A percentile compares a stretch with the other conserved stretches of the same genome.
phyloP scores from a whole-genome alignment of 805 yeast genomes.

The Metschnikowia gelsemii region DNA sequence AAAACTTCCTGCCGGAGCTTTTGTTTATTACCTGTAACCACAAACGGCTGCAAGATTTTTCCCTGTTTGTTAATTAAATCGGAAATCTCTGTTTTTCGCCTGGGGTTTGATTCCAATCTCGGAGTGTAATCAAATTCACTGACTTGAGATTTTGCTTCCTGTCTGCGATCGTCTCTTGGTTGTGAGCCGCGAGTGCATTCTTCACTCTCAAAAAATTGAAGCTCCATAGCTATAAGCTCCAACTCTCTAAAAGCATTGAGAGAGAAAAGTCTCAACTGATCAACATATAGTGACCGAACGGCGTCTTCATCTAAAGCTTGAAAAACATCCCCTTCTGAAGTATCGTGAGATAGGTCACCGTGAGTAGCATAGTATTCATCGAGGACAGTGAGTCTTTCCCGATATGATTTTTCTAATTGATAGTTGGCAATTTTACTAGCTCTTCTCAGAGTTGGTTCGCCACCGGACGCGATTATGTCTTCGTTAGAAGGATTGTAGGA shows the following conservation, averaged over 20 bases:
- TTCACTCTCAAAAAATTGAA: constrained; percentile 52
- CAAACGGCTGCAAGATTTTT: constrained; percentile 80
- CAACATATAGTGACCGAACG: constrained; percentile 53
- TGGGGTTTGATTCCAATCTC: constrained; percentile 54
- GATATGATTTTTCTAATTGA: constrained; percentile 57
- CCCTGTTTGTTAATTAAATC: constrained; percentile 66
- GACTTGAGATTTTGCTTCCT: constrained; percentile 4
- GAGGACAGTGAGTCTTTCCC: constrained; percentile 42
- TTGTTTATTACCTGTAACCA: constrained; percentile 56
- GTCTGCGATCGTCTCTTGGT: constrained; percentile 23
- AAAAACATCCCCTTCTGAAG: constrained; percentile 22
- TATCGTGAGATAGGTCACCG: constrained; percentile 8
- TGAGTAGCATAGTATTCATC: constrained; percentile 24
- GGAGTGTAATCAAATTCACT: constrained; percentile 58
- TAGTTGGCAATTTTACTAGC: constrained; percentile 71
- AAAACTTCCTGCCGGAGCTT: constrained; percentile 63
- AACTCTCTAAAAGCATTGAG: constrained; percentile 54
- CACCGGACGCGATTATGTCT: constrained; percentile 26
- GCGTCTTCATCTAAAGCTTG: constrained; percentile 60
- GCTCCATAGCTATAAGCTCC: constrained; percentile 63
- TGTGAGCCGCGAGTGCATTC: background rate
- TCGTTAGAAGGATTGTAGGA: constrained; percentile 42
- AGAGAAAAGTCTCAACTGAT: constrained; percentile 53
- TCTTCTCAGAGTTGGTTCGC: constrained; percentile 50
- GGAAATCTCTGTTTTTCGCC: constrained; percentile 21